Evolutionary conservation across 306 rosid genomes (phyloP), one percentile per base, ranked within the genome.

Genomic region (Hippophae tibetana): DNA sequence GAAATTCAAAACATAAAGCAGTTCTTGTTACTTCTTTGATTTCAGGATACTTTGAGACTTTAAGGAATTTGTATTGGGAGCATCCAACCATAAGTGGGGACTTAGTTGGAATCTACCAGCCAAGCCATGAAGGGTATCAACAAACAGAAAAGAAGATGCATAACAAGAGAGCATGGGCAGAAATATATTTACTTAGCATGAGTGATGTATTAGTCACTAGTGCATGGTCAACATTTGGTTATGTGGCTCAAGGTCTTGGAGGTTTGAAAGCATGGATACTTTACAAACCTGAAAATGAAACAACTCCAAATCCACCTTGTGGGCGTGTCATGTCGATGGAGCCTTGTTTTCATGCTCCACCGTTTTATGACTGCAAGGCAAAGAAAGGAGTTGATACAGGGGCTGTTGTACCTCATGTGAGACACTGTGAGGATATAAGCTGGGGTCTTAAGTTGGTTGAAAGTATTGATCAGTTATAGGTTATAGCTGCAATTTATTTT

Each of bases 261-360:
- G 95, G 95, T 31, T 74, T 79, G 25, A 81, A 78, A 58, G 87
- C 95, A 8, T 83, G 90, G 95, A 83, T 83, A 54, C 78, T 86
- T 42, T 76, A 78, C 81, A 83, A 83, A 79, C 81, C 90, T 1
- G 90, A 81, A 70, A 81, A 86, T 46, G 54, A 42, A 55, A 86
- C 81, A 0, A 71, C 54, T 25, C 95, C 95, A 0, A 46, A 81
- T 69, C 90, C 87, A 11, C 76, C 90, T 42, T 86, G 95, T 66
- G 76, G 26, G 2, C 85, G 74, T 5, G 85, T 76, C 56, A 79
- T 72, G 79, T 86, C 95, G 5, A 83, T 83, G 82, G 95, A 83
- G 70, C 95, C 95, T 2, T 86, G 95, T 61, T 86, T 86, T 68
- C 95, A 86, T 70, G 87, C 95, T 13, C 95, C 95, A 57, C 90